These are phyloP conservation scores for Nothophytophthora sp. DNA, from an alignment of 352 stramenopile genomes.

Conservation along the genomic window DNA sequence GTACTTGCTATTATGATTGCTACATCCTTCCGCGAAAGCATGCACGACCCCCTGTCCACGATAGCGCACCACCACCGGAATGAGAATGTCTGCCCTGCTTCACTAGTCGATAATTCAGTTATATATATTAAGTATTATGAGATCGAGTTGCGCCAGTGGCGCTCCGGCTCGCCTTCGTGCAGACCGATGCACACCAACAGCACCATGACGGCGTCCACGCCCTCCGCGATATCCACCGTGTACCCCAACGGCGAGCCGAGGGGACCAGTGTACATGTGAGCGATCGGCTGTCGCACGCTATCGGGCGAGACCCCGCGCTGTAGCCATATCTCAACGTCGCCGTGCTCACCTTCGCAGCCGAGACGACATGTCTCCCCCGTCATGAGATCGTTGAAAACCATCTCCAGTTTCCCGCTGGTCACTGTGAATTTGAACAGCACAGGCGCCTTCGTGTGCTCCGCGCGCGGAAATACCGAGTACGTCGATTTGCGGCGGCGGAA, in stretches of 20 bases:
- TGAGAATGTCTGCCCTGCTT: too few species aligned
- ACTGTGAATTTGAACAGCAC: constrained; percentile 30
- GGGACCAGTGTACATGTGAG: constrained; percentile 28
- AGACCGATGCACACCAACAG: constrained; percentile 31
- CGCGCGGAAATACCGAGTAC: constrained; percentile 26
- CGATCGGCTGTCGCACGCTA: constrained; percentile 22
- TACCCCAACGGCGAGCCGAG: constrained; percentile 23
- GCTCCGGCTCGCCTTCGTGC: constrained; percentile 25
- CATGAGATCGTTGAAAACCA: constrained; percentile 39
- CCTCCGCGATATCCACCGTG: constrained; percentile 34
- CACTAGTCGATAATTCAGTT: constrained; percentile 6
- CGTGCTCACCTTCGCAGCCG: constrained; percentile 17
- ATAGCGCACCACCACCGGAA: too few species aligned
- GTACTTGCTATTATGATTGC: too few species aligned
- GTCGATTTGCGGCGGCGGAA: constrained; percentile 25
- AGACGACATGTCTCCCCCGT: constrained; percentile 30
- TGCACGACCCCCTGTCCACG: too few species aligned
- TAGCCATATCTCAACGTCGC: constrained; percentile 41
- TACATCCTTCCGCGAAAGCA: too few species aligned
- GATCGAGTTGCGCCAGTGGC: constrained; percentile 10
- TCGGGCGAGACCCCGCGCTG: constrained; percentile 20
- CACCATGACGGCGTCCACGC: constrained; percentile 35
- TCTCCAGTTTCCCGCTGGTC: constrained; percentile 20
- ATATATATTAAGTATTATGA: neutral
- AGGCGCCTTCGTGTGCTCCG: constrained; percentile 15